Percentiles rank a stretch among this genome's conserved stretches.
These are phyloP conservation scores for Petrea volubilis DNA, from an alignment of 257 asterid genomes.

Conservation along the genomic window DNA sequence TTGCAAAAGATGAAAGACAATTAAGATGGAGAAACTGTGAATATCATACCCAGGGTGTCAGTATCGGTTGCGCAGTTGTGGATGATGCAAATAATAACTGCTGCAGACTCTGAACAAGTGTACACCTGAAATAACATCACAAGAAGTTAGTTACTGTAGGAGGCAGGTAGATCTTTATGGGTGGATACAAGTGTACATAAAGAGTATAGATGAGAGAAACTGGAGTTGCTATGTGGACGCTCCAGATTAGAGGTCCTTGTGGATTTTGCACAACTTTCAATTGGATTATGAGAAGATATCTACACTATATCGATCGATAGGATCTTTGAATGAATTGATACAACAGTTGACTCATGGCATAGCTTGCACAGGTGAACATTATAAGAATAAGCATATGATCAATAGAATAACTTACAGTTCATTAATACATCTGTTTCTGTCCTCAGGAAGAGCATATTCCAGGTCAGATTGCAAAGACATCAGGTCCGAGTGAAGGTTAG, in stretches of 20 bases:
- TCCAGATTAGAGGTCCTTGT: background rate
- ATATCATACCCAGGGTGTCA: conserved; percentile 83
- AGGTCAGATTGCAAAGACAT: conserved; percentile 84
- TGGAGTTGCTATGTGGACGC: background rate
- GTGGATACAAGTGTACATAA: background rate
- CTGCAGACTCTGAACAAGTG: conserved; percentile 93
- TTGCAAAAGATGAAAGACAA: background rate
- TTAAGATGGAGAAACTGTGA: background rate
- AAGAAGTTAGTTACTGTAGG: background rate
- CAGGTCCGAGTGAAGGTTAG: conserved; percentile 84
- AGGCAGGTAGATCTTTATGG: background rate
- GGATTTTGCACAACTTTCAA: background rate
- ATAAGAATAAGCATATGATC: background rate
- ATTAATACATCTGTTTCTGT: conserved; percentile 88
- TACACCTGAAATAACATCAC: conserved; percentile 61
- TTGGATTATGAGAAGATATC: background rate
- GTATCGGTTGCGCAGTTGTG: conserved; percentile 93
- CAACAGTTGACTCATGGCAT: background rate
- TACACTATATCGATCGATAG: background rate
- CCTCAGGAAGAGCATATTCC: conserved; percentile 95
- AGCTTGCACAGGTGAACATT: background rate
- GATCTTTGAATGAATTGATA: background rate
- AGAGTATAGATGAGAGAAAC: background rate
- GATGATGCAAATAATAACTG: conserved; percentile 94
- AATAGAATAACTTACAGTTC: conserved; percentile 67